Evolutionary conservation across 1,284 basidiomycete genomes (phyloP).

Genomic region (Microbotryomycetes sp.): DNA sequence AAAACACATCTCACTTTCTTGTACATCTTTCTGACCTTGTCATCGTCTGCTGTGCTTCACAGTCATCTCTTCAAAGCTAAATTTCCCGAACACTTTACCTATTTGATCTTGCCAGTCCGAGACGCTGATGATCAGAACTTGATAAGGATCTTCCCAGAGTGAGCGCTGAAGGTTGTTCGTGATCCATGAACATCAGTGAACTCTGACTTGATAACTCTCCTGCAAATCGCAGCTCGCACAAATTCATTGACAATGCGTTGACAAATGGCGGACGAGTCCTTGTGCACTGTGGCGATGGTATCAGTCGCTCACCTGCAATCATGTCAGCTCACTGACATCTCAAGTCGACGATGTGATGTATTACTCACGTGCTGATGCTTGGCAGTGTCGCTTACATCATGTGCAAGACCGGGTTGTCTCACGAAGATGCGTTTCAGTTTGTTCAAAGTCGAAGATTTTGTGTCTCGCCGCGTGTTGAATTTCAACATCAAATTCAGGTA

Average conservation of each 20-base stretch:
- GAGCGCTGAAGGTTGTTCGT: background rate
- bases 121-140: conserved; percentile 59
- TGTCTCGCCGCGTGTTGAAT: conserved; percentile 36
- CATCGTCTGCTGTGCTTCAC: conserved; percentile 1
- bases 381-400: conserved; percentile 38
- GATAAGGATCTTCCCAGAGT: conserved; percentile 36
- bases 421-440: conserved; percentile 36
- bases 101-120: conserved; percentile 76
- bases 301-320: conserved; percentile 39
- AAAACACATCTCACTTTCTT: background rate
- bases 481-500: conserved; percentile 37
- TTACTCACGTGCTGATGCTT: background rate
- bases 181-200: too few relatives aligned
- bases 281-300: conserved; percentile 39
- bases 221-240: conserved; percentile 17
- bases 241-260: conserved; percentile 34
- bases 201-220: too few relatives aligned
- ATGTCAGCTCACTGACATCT: conserved; percentile 22
- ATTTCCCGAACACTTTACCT: conserved; percentile 71
- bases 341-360: background rate
- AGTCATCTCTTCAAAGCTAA: conserved; percentile 65
- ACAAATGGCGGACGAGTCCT: conserved; percentile 27
- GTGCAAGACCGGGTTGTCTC: conserved; percentile 27
- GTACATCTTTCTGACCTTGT: background rate
- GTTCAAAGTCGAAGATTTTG: conserved; percentile 39